Evolutionary conservation across 108 stramenopile genomes (phyloP), one percentile per base, ranked within the genome.

Genomic region (Discostella pseudostelligera): DNA sequence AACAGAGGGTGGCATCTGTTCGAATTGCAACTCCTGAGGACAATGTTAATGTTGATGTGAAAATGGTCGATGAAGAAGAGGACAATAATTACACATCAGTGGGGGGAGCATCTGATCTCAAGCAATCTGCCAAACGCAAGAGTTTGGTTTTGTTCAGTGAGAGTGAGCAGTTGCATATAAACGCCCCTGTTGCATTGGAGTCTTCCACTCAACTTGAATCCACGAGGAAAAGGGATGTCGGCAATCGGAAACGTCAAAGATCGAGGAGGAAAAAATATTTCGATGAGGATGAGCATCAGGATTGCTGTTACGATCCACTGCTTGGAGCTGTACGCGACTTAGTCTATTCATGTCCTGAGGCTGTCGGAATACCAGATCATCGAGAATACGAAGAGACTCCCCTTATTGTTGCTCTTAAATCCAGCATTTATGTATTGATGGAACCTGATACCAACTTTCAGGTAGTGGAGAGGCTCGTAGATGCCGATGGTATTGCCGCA

Each of bases 381-480:
- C 82, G 85, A 40, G 88, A 90, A 40, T 90, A 87, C 40, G 86
- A 87, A 65, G 88, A 90, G 56, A 84, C 88, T 21, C 88, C 88
- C 20, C 65, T 86, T 19, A 84, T 90, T 13, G 79, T 87, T 44
- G 85, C 83, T 1, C 62, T 90, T 24, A 90, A 90, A 62, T 82
- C 88, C 14, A 84, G 82, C 56, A 56, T 85, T 6, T 90, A 90
- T 62, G 72, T 68, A 28, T 32, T 70, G 39, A 62, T 62, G 69
- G 69, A 70, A 39, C 69, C 59, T 13, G 69, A 70, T 21, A 49
- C 50, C 28, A 26, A 51, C 19, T 70, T 70, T 26, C 69, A 51
- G 25, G 39, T 67, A 13, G 55, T 35, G 1, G 66, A 56, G 19
- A 40, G 56, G 12, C 35, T 67, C 10, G 20, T 29, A 24, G 59